Evolutionary conservation across 2,329 filamentous ascomycete genomes (phyloP), one percentile per base, ranked within the genome.

Genomic region (Colletotrichum lupini): DNA sequence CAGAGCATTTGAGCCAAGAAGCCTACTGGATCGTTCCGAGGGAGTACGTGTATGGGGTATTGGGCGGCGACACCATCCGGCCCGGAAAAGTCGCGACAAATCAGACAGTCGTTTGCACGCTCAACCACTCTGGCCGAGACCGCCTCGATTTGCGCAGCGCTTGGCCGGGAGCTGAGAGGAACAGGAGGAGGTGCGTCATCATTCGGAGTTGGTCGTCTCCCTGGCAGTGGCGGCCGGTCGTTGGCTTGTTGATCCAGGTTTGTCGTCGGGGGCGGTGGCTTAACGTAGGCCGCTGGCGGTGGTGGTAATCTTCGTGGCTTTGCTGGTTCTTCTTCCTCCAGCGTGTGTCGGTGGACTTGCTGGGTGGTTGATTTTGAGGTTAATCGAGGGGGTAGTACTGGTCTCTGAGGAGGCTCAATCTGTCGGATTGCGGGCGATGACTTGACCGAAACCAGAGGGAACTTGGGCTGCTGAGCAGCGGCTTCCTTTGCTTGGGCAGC

Each of bases 81-180:
- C 0, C 84, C 91, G 7, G 94, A 95, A 82, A 97, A 98, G 83
- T 98, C 95, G 76, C 95, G 91, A 80, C 97, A 98, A 71, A 91
- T 85, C 65, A 98, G 87, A 81, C 97, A 98, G n/a, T 83, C 81
- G 35, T 79, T 77, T 19, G 78, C 76, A 8, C 76, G 76, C 24
- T 77, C 75, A 14, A 80, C 68, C 16, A 77, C 77, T 59, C 82
- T 82, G 56, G 80, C 77, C 14, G 82, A 80, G 5, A 81, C 82
- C 2, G 86, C 85, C 66, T 87, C 82, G 37, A 90, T 87, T 76
- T 90, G 85, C n/a, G 85, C 82, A 12, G 81, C 78, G 3, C 86
- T 86, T 2, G 89, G 89, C 5, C 89, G 85, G 28, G 88, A 89
- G 26, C 83, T 82, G 5, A 88, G 57, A 0, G 89, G 89, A 14